These are phyloP conservation scores for Steccherinum ochraceum DNA, from an alignment of 768 basidiomycete genomes.

Conservation along the genomic window DNA sequence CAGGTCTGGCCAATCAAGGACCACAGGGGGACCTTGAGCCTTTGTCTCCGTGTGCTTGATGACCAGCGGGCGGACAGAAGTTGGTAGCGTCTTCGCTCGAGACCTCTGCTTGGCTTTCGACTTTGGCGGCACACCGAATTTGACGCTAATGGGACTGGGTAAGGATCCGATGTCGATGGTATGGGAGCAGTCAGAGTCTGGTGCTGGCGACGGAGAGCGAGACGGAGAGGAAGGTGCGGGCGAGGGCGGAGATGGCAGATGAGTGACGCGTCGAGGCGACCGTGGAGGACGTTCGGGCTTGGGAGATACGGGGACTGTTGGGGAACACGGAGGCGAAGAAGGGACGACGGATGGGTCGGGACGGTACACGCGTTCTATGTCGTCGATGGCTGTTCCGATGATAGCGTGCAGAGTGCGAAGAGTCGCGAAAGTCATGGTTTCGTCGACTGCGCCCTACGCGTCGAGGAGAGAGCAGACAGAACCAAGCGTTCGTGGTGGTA, in stretches of 20 bases:
- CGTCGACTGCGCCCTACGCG: background rate
- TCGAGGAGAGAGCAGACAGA: background rate
- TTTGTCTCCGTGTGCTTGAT: background rate
- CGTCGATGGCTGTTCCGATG: conserved; percentile 61
- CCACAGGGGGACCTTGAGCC: background rate
- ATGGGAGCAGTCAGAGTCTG: background rate
- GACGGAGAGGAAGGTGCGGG: background rate
- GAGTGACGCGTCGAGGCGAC: background rate
- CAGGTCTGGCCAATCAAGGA: background rate
- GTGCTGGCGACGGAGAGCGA: background rate
- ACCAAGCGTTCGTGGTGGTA: background rate
- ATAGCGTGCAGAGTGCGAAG: conserved; percentile 60
- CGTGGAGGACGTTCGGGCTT: background rate
- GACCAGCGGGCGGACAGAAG: background rate
- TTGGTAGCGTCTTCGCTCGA: background rate
- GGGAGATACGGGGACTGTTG: background rate
- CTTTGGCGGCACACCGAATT: background rate
- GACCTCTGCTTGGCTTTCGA: background rate
- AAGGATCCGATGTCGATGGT: background rate
- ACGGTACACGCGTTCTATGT: conserved; percentile 52
- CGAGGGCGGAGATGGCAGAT: background rate
- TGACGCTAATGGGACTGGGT: background rate
- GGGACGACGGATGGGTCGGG: conserved; percentile 1
- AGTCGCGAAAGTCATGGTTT: conserved; percentile 47
- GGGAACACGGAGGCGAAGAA: conserved; percentile 1